These are phyloP conservation scores for Diplodia intermedia DNA, from an alignment of 2,329 filamentous ascomycete species.

Conservation along the genomic window DNA sequence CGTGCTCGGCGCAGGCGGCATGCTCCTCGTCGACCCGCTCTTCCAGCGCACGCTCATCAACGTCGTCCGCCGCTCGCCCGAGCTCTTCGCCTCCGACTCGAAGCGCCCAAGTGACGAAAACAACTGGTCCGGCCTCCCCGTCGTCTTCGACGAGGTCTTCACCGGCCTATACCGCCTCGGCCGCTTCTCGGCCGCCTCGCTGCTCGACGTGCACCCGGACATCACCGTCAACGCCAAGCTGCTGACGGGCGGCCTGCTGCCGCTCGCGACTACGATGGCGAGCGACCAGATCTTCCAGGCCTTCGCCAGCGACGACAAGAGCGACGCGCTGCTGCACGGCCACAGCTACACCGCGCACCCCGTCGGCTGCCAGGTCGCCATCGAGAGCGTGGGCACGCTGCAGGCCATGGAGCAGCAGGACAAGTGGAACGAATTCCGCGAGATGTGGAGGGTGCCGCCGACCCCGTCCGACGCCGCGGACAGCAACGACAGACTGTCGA, in stretches of 20 bases:
- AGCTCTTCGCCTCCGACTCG: constrained; percentile 58
- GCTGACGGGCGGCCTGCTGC: constrained; percentile 79
- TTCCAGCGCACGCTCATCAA: constrained; percentile 77
- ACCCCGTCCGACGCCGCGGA: too few relatives aligned
- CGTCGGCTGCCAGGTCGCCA: constrained; percentile 78
- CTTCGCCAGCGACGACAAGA: constrained; percentile 75
- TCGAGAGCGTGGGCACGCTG: constrained; percentile 69
- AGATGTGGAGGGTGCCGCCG: constrained; percentile 52
- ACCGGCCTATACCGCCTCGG: constrained; percentile 85
- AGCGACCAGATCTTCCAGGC: constrained; percentile 75
- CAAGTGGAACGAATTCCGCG: constrained; percentile 63
- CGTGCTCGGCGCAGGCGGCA: constrained; percentile 81
- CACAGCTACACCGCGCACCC: constrained; percentile 89
- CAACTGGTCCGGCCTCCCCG: constrained; percentile 75
- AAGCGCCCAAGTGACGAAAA: background rate
- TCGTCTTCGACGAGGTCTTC: constrained; percentile 88
- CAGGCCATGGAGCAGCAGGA: constrained; percentile 60
- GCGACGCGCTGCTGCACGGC: constrained; percentile 79
- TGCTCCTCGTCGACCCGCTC: constrained; percentile 81
- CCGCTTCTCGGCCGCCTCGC: constrained; percentile 71
- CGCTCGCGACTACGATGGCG: constrained; percentile 77
- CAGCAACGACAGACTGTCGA: background rate
- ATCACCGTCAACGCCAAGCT: constrained; percentile 84
- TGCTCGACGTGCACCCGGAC: constrained; percentile 72
- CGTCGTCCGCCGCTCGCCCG: constrained; percentile 66